Evolutionary conservation across 1,139 yeast genomes (phyloP).

Genomic region (Zygosaccharomyces pseudobailii): DNA sequence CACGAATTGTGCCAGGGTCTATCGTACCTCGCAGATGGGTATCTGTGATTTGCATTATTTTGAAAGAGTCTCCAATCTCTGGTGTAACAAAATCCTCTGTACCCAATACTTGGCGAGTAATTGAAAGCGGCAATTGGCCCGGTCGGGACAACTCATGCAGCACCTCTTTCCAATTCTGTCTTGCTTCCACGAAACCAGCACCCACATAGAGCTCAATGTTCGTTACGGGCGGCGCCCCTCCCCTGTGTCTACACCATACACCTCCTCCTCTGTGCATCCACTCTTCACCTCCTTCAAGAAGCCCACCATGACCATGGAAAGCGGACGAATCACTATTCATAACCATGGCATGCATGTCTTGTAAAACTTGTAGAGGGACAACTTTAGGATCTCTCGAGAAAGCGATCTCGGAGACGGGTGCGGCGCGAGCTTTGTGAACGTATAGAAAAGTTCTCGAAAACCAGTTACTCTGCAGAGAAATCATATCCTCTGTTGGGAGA

Average conservation of each 20-base stretch:
- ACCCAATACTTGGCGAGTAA: slow-evolving; percentile 8
- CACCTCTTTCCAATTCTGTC: slow-evolving; percentile 20
- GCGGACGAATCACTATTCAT: slow-evolving; percentile 16
- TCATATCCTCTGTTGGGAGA: slow-evolving; percentile 11
- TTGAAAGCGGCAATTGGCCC: slow-evolving; percentile 9
- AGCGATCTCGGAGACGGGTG: slow-evolving; percentile 16
- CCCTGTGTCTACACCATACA: slow-evolving; percentile 16
- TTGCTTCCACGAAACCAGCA: slow-evolving; percentile 15
- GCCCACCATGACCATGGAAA: slow-evolving; percentile 15
- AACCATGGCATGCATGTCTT: slow-evolving; percentile 12
- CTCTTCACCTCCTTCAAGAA: slow-evolving; percentile 14
- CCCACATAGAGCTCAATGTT: slow-evolving; percentile 18
- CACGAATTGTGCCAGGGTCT: slow-evolving; percentile 10
- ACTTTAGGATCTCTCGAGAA: slow-evolving; percentile 15
- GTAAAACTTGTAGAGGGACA: slow-evolving; percentile 13
- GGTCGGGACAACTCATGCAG: slow-evolving; percentile 13
- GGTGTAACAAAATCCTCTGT: slow-evolving; percentile 20
- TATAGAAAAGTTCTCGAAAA: slow-evolving; percentile 14
- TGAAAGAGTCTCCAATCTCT: slow-evolving; percentile 38
- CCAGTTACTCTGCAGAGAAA: slow-evolving; percentile 10
- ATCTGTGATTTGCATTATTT: slow-evolving; percentile 76
- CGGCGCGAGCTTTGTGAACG: slow-evolving; percentile 11
- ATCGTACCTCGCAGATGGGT: slow-evolving; percentile 68
- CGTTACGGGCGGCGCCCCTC: slow-evolving; percentile 9
- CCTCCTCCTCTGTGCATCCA: slow-evolving; percentile 22